phyloP scores from a whole-genome alignment of 139 green algal genomes.

The Diplosphaera chodatii region DNA sequence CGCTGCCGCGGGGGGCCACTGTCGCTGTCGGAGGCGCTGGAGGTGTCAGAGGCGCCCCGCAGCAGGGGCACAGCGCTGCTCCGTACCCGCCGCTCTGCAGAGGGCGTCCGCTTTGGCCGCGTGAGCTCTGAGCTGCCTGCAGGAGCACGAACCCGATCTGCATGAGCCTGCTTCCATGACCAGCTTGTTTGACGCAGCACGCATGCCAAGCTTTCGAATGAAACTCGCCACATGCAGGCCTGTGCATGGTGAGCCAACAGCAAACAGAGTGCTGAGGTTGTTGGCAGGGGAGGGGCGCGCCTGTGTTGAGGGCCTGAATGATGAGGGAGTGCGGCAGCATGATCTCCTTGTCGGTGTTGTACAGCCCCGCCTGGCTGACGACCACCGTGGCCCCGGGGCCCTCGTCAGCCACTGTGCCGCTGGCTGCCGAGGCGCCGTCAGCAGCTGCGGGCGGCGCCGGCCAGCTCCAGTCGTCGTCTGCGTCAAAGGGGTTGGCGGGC shows the following conservation, averaged over 20 bases:
- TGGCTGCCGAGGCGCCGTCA: background rate
- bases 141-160: background rate
- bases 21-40: background rate
- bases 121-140: background rate
- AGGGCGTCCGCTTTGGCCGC: too few relatives aligned
- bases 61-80: background rate
- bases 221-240: too few relatives aligned
- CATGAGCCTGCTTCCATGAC: too few relatives aligned
- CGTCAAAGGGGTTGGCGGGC: background rate
- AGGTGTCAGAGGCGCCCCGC: background rate
- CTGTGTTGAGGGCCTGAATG: background rate
- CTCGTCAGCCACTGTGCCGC: background rate
- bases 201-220: too few relatives aligned
- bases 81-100: background rate
- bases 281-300: too few relatives aligned
- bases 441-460: too few relatives aligned
- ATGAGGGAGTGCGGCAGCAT: conserved; percentile 1
- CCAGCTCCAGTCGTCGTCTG: background rate
- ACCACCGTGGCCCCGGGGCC: background rate
- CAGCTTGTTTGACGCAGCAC: too few relatives aligned
- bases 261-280: too few relatives aligned
- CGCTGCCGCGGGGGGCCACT: too few relatives aligned
- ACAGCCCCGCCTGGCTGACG: background rate
- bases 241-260: too few relatives aligned
- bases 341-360: background rate